Percentiles rank a stretch among this genome's conserved stretches.
phyloP scores from a whole-genome alignment of 106 monocot species.

The Dendrobium officinale region DNA sequence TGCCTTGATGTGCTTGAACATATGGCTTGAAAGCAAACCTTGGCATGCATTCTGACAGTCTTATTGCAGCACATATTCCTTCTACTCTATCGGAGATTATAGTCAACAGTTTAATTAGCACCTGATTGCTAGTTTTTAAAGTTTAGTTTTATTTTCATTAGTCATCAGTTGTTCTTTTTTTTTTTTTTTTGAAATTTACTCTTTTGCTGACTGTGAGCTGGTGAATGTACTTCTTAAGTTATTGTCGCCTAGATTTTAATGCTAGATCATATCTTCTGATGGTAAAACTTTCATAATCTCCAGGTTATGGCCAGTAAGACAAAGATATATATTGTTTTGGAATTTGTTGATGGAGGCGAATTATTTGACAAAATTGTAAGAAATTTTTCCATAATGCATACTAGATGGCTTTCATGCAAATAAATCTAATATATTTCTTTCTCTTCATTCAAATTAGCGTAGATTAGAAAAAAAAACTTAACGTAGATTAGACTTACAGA shows the following conservation, averaged over 20 bases:
- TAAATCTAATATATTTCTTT: neutral
- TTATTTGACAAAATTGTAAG: conserved; percentile 96
- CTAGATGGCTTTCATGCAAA: neutral
- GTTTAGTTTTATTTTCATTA: neutral
- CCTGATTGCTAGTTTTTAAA: neutral
- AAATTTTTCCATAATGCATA: neutral
- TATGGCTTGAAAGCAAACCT: neutral
- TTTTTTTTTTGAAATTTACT: neutral
- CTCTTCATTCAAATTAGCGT: neutral
- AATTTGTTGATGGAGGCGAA: conserved; percentile 85
- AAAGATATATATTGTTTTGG: conserved; percentile 82
- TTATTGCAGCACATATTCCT: neutral
- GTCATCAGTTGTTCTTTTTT: neutral
- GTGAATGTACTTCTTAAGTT: neutral
- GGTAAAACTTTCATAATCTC: neutral
- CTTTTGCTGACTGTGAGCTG: neutral
- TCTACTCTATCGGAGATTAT: neutral
- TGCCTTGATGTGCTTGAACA: neutral
- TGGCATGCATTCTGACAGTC: neutral
- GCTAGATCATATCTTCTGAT: neutral
- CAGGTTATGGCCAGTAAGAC: conserved; percentile 92
- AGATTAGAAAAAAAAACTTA: neutral
- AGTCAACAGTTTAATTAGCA: neutral
- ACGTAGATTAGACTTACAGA: neutral
- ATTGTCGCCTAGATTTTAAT: neutral